Conservation (phyloP, 805 yeast species). For the Starmerella scarabaei region DNA sequence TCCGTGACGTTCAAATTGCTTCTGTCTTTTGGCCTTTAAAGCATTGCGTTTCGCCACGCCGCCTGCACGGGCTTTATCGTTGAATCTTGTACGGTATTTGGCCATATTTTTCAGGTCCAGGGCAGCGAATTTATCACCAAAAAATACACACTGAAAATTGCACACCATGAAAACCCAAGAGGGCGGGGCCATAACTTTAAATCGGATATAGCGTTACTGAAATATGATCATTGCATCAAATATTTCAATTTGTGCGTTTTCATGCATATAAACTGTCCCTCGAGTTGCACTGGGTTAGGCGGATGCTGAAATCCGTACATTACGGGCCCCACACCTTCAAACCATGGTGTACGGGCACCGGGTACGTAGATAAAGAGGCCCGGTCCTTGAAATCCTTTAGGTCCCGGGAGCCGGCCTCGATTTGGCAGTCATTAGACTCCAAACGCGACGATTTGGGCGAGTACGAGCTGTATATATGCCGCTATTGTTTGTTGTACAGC, state of each 20-base stretch:
- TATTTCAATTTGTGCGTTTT: no score
- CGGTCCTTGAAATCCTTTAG: constrained; percentile 21
- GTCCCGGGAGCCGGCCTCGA: constrained; percentile 17
- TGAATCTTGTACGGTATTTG: constrained; percentile 64
- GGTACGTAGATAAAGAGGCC: constrained; percentile 43
- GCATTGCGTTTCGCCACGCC: constrained; percentile 68
- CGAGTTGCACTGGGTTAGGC: no score
- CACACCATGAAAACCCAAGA: no score
- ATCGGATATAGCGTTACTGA: no score
- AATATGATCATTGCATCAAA: no score
- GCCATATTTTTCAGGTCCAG: constrained; percentile 41
- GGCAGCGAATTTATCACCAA: not conserved
- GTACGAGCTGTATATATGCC: constrained; percentile 50
- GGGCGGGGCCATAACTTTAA: no score
- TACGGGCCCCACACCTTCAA: constrained; percentile 57
- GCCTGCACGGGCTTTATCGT: constrained; percentile 76
- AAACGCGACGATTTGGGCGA: constrained; percentile 34
- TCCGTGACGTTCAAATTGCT: constrained; percentile 39
- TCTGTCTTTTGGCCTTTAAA: constrained; percentile 52
- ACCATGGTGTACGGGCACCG: constrained; percentile 84
- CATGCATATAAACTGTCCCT: no score
- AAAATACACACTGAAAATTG: no score
- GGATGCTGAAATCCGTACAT: constrained; percentile 53
- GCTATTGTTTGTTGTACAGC: constrained; percentile 72
- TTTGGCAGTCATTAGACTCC: constrained; percentile 18